Percentiles rank a stretch among this genome's conserved stretches.
Evolutionary conservation across 225 moss, liverwort and hornwort species (phyloP).

Genomic region (Rhytidiadelphus loreus): DNA sequence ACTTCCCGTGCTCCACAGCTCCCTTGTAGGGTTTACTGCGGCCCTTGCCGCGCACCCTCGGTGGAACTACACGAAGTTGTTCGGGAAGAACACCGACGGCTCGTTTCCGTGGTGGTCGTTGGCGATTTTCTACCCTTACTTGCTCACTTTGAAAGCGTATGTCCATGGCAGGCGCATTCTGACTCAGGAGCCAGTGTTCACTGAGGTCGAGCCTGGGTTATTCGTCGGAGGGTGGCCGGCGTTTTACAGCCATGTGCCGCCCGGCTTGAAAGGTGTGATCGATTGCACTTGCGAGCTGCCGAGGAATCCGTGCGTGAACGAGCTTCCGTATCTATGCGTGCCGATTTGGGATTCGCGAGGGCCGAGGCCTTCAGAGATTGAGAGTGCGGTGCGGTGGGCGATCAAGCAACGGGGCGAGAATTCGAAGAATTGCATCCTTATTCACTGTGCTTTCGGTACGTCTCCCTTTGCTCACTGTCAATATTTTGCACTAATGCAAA

Average conservation of each 20-base stretch:
- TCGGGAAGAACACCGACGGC: slow-evolving; percentile 51
- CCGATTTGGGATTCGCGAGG: slow-evolving; percentile 81
- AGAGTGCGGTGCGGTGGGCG: slow-evolving; percentile 66
- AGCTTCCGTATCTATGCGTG: slow-evolving; percentile 52
- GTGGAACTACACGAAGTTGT: slow-evolving; percentile 41
- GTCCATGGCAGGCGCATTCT: slow-evolving; percentile 51
- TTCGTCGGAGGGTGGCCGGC: slow-evolving; percentile 90
- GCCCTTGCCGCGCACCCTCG: slow-evolving; percentile 63
- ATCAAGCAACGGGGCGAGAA: slow-evolving; percentile 30
- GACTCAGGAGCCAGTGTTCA: slow-evolving; percentile 52
- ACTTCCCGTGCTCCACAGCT: slow-evolving; percentile 58
- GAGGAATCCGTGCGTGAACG: slow-evolving; percentile 22
- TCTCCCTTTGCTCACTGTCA: not conserved
- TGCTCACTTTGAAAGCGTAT: slow-evolving; percentile 54
- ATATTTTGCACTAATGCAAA: not conserved
- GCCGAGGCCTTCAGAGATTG: slow-evolving; percentile 49
- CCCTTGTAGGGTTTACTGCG: slow-evolving; percentile 66
- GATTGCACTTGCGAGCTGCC: slow-evolving; percentile 91
- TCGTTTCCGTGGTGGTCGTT: slow-evolving; percentile 71
- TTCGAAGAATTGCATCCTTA: slow-evolving; percentile 14
- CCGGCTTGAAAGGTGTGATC: slow-evolving; percentile 64
- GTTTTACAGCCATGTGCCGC: slow-evolving; percentile 36
- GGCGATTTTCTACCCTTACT: slow-evolving; percentile 61
- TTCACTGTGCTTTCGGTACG: slow-evolving; percentile 90
- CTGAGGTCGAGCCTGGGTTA: slow-evolving; percentile 59